phyloP scores from a whole-genome alignment of 1,139 yeast genomes.

The Candida tetrigidarum region DNA sequence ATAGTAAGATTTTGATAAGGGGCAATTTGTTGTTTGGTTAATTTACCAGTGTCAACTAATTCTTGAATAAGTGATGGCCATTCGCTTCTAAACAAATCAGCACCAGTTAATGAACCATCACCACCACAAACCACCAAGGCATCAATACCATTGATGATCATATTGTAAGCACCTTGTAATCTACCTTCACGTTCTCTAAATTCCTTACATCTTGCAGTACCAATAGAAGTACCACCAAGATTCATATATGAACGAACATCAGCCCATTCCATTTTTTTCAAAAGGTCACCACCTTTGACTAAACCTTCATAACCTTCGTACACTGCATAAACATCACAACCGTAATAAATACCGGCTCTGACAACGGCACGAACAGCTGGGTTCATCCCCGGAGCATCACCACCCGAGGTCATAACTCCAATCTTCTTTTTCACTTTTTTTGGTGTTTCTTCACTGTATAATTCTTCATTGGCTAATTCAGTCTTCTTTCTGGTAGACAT shows the following conservation, averaged over 20 bases:
- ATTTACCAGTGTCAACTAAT: slow-evolving; percentile 54
- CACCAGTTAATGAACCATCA: slow-evolving; percentile 98
- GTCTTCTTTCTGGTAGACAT: slow-evolving; percentile 9
- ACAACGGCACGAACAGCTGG: slow-evolving; percentile 95
- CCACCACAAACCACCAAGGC: slow-evolving; percentile 99
- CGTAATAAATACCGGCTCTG: slow-evolving; percentile 82
- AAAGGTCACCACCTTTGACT: slow-evolving; percentile 79
- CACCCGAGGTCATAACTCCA: slow-evolving; percentile 98
- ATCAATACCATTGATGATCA: slow-evolving; percentile 89
- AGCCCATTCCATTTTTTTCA: slow-evolving; percentile 84
- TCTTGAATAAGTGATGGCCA: slow-evolving; percentile 90
- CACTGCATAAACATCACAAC: slow-evolving; percentile 94
- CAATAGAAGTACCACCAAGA: slow-evolving; percentile 93
- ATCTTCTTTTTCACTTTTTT: slow-evolving; percentile 53
- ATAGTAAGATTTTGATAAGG: slow-evolving; percentile 79
- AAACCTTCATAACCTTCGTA: slow-evolving; percentile 96
- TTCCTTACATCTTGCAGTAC: slow-evolving; percentile 91
- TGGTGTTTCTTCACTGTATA: slow-evolving; percentile 12
- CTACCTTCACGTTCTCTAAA: slow-evolving; percentile 88
- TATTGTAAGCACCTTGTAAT: slow-evolving; percentile 77
- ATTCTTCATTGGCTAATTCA: background rate
- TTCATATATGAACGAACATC: slow-evolving; percentile 93
- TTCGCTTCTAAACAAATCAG: slow-evolving; percentile 89
- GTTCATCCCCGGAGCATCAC: slow-evolving; percentile 99
- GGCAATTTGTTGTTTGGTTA: slow-evolving; percentile 59